A percentile compares a stretch with the other conserved stretches of the same genome.
These are phyloP conservation scores for Inga oerstediana DNA, from an alignment of 306 rosid genomes.

Conservation along the genomic window DNA sequence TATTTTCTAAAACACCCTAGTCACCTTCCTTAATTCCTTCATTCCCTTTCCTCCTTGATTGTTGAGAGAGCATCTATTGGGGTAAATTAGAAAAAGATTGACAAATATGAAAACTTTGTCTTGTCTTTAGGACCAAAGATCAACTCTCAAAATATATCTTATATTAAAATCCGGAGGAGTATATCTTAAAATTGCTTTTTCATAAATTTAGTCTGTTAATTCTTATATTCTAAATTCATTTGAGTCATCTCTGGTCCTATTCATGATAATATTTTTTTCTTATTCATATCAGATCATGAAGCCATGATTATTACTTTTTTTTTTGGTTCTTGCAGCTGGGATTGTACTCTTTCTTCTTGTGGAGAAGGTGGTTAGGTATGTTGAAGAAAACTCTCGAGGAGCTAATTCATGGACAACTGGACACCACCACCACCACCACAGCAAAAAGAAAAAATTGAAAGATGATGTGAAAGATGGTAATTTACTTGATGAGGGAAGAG, in stretches of 20 bases:
- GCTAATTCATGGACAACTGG: constrained; percentile 68
- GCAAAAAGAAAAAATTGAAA: constrained; percentile 63
- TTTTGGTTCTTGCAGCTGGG: constrained; percentile 69
- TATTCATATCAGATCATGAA: constrained; percentile 23
- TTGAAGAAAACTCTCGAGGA: constrained; percentile 79
- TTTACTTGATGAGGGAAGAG: constrained; percentile 43
- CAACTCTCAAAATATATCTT: too few relatives aligned
- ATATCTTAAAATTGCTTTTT: constrained; percentile 20
- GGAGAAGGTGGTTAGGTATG: constrained; percentile 91
- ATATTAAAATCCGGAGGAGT: too few relatives aligned
- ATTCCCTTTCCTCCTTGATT: too few relatives aligned
- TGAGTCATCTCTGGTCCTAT: constrained; percentile 10
- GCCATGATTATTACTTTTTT: constrained; percentile 29
- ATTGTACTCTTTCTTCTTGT: constrained; percentile 91
- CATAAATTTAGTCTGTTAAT: background rate
- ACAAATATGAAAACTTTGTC: too few relatives aligned
- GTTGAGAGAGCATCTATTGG: too few relatives aligned
- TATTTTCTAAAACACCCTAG: too few relatives aligned
- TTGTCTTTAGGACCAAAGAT: too few relatives aligned
- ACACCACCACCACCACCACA: constrained; percentile 84
- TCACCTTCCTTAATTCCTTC: too few relatives aligned
- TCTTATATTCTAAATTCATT: constrained; percentile 7
- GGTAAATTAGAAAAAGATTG: too few relatives aligned
- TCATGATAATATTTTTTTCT: constrained; percentile 20
- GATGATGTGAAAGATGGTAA: constrained; percentile 51